Evolutionary conservation across 2,329 filamentous ascomycete species (phyloP).

Genomic region (Aureobasidium mangrovei): DNA sequence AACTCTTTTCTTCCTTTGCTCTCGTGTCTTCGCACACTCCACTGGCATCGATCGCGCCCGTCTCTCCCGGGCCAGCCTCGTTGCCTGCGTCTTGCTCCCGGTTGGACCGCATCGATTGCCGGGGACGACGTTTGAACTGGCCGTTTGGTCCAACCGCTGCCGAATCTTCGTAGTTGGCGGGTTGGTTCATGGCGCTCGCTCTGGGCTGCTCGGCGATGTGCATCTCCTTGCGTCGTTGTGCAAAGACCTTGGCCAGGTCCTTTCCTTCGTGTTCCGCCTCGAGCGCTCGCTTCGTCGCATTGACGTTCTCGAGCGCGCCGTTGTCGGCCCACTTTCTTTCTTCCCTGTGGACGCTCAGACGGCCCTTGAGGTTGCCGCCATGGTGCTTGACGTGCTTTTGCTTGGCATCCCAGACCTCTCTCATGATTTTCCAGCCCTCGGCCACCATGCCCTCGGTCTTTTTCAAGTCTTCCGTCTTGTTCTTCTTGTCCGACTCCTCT

Average conservation of each 20-base stretch:
- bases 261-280: conserved; percentile 21
- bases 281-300: conserved; percentile 24
- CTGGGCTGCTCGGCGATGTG: conserved; percentile 22
- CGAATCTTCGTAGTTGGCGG: conserved; percentile 7
- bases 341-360: conserved; percentile 21
- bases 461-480: conserved; percentile 16
- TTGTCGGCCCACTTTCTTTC: conserved; percentile 23
- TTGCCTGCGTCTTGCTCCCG: not conserved
- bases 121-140: not conserved
- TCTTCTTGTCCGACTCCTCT: conserved; percentile 11
- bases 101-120: not conserved
- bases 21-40: not conserved
- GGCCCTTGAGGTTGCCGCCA: conserved; percentile 19
- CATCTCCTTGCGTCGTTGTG: conserved; percentile 21
- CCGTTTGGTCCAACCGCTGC: conserved; percentile 9
- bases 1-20: not conserved
- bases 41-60: conserved; percentile 7
- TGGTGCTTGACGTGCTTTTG: conserved; percentile 19
- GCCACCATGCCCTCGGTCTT: conserved; percentile 19
- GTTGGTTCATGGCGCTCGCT: conserved; percentile 22
- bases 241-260: conserved; percentile 24
- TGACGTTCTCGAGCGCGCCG: conserved; percentile 27
- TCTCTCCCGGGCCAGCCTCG: not conserved
- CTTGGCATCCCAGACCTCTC: conserved; percentile 26
- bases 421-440: conserved; percentile 26